phyloP scores from a whole-genome alignment of 2,329 filamentous ascomycete genomes.

The Ceratocystis alfenasii region DNA sequence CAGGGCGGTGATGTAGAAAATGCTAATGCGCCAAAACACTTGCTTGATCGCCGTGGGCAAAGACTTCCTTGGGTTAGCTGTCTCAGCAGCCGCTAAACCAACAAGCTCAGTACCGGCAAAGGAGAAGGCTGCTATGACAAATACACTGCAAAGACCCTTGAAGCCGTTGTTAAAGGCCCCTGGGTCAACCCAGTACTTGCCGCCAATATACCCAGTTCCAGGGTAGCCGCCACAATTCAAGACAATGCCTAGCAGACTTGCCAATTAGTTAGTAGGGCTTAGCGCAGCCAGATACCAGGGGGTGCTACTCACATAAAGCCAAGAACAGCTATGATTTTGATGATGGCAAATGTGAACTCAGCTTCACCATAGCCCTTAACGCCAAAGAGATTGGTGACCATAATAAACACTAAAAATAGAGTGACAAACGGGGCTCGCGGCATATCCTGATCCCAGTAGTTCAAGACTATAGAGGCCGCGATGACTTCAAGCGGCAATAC shows the following conservation, averaged over 20 bases:
- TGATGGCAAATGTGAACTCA: slow-evolving; percentile 73
- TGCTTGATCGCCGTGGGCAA: slow-evolving; percentile 82
- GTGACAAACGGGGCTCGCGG: slow-evolving; percentile 67
- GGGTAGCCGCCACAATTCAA: slow-evolving; percentile 73
- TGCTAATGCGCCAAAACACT: slow-evolving; percentile 84
- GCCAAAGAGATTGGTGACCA: slow-evolving; percentile 75
- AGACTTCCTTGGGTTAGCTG: slow-evolving; percentile 66
- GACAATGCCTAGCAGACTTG: slow-evolving; percentile 69
- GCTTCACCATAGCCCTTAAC: slow-evolving; percentile 83
- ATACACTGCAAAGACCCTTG: slow-evolving; percentile 68
- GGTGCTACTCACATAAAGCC: slow-evolving; percentile 60
- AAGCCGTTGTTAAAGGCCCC: slow-evolving; percentile 79
- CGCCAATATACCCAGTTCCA: slow-evolving; percentile 65
- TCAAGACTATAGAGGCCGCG: slow-evolving; percentile 70
- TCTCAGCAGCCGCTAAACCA: slow-evolving; percentile 65
- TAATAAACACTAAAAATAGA: slow-evolving; percentile 64
- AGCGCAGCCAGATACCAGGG: not conserved
- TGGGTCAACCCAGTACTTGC: slow-evolving; percentile 60
- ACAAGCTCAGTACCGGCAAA: slow-evolving; percentile 68
- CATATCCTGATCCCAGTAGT: slow-evolving; percentile 59
- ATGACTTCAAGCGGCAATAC: slow-evolving; percentile 78
- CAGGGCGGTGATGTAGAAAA: slow-evolving; percentile 81
- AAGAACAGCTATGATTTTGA: slow-evolving; percentile 78
- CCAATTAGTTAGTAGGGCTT: slow-evolving; percentile 10
- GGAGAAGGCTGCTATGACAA: slow-evolving; percentile 64